Conservation (phyloP, 2,329 filamentous ascomycete genomes). For the Chaetomiaceae sp. region DNA sequence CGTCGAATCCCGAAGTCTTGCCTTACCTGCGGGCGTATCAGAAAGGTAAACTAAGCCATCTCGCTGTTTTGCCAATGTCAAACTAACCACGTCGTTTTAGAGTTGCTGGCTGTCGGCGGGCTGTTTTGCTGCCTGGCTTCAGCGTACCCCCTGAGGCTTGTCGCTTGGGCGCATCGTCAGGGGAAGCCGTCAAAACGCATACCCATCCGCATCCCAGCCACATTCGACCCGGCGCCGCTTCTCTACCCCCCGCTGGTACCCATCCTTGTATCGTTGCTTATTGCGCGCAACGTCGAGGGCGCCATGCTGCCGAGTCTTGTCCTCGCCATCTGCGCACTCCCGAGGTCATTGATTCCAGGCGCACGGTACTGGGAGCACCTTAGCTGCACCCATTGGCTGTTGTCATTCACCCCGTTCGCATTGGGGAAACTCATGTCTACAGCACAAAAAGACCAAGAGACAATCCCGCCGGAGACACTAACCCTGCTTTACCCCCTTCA, state of each 20-base stretch:
- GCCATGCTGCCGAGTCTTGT: slow-evolving; percentile 74
- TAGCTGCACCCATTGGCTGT: slow-evolving; percentile 70
- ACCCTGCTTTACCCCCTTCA: slow-evolving; percentile 71
- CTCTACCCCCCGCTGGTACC: slow-evolving; percentile 78
- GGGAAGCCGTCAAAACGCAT: slow-evolving; percentile 35
- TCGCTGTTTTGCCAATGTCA: slow-evolving; percentile 14
- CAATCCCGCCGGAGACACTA: slow-evolving; percentile 30
- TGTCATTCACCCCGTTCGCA: slow-evolving; percentile 66
- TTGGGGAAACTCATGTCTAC: slow-evolving; percentile 23
- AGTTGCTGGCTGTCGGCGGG: slow-evolving; percentile 36
- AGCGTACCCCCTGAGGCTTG: slow-evolving; percentile 58
- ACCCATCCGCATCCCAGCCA: slow-evolving; percentile 56
- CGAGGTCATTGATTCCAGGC: slow-evolving; percentile 65
- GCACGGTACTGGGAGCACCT: slow-evolving; percentile 51
- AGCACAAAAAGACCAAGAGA: slow-evolving; percentile 19
- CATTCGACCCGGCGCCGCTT: slow-evolving; percentile 90
- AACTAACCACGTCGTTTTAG: slow-evolving; percentile 30
- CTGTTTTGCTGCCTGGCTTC: slow-evolving; percentile 39
- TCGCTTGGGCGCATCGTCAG: slow-evolving; percentile 43
- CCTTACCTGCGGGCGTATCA: slow-evolving; percentile 43
- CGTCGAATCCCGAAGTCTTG: slow-evolving; percentile 42
- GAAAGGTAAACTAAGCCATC: slow-evolving; percentile 42
- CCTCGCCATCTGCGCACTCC: slow-evolving; percentile 73
- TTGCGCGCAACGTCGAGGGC: slow-evolving; percentile 57
- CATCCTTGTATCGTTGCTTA: slow-evolving; percentile 68